These are phyloP conservation scores for Rhodotorula sp. DNA, from an alignment of 1,284 basidiomycete species.

Conservation along the genomic window DNA sequence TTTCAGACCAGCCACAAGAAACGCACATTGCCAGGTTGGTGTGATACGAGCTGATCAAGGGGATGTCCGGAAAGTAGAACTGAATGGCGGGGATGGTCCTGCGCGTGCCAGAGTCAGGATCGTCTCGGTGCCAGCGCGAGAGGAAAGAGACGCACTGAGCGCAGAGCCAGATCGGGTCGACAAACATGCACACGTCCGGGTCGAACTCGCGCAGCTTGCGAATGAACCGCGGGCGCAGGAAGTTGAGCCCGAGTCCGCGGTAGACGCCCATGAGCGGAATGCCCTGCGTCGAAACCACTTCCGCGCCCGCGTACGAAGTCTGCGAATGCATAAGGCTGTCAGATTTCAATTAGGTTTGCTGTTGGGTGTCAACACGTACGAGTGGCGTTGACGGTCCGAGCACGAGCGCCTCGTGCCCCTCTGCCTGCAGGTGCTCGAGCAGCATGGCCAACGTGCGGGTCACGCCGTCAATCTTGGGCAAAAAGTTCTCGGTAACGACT, in stretches of 20 bases:
- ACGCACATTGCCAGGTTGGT: constrained; percentile 60
- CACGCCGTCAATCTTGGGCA: constrained; percentile 57
- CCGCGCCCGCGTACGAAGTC: constrained; percentile 58
- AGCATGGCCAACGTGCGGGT: constrained; percentile 60
- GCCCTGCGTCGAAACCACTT: constrained; percentile 60
- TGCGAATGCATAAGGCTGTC: constrained; percentile 17
- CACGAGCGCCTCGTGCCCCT: constrained; percentile 60
- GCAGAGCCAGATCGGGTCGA: constrained; percentile 56
- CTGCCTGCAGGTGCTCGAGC: constrained; percentile 58
- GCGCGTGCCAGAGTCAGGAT: neutral
- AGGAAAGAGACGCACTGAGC: neutral
- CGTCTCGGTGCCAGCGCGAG: neutral
- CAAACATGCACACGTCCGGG: constrained; percentile 58
- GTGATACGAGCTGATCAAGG: constrained; percentile 59
- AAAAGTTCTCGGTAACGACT: constrained; percentile 51
- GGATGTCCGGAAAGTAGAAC: constrained; percentile 52
- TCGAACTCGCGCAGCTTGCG: constrained; percentile 53
- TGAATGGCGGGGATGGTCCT: constrained; percentile 47
- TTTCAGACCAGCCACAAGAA: constrained; percentile 55
- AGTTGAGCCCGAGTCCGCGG: constrained; percentile 58
- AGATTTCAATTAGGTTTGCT: too few species aligned
- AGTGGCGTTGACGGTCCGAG: constrained; percentile 59
- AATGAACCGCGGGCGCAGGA: constrained; percentile 59
- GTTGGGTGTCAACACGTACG: constrained; percentile 43
- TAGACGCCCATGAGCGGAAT: constrained; percentile 57